phyloP scores from a whole-genome alignment of 345 rosid species.

The Aethionema arabicum region DNA sequence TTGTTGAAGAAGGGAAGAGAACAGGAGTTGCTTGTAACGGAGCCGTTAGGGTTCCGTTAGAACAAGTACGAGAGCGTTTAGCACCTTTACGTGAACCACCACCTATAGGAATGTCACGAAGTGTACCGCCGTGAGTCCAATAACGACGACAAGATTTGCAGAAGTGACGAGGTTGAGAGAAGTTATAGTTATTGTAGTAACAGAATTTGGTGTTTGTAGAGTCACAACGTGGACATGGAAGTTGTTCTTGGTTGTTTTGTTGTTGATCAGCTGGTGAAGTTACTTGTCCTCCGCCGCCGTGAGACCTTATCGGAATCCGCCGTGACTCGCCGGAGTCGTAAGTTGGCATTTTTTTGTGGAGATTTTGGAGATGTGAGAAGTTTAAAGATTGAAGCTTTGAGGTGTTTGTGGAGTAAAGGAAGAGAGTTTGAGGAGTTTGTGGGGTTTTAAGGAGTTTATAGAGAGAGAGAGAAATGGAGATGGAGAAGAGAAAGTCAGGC shows the following conservation, averaged over 20 bases:
- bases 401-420: slow-evolving; percentile 15
- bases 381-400: slow-evolving; percentile 22
- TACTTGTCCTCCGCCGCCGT: slow-evolving; percentile 23
- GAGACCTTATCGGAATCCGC: slow-evolving; percentile 38
- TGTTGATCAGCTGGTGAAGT: slow-evolving; percentile 21
- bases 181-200: slow-evolving; percentile 96
- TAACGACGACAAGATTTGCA: slow-evolving; percentile 96
- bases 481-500: slow-evolving; percentile 34
- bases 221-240: slow-evolving; percentile 92
- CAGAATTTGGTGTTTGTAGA: slow-evolving; percentile 91
- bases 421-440: slow-evolving; percentile 19
- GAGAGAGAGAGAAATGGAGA: slow-evolving; percentile 28
- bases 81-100: slow-evolving; percentile 85
- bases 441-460: slow-evolving; percentile 22
- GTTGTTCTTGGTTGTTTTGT: slow-evolving; percentile 70
- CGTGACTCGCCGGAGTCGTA: slow-evolving; percentile 52
- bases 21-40: slow-evolving; percentile 52
- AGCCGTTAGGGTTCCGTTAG: slow-evolving; percentile 22
- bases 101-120: slow-evolving; percentile 80
- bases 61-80: slow-evolving; percentile 63
- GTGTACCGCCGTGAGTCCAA: slow-evolving; percentile 97
- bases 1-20: slow-evolving; percentile 46
- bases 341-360: slow-evolving; percentile 25
- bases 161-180: slow-evolving; percentile 97
- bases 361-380: background rate